Evolutionary conservation across 768 basidiomycete genomes (phyloP), one percentile per base, ranked within the genome.

Genomic region (Lentinula boryana): DNA sequence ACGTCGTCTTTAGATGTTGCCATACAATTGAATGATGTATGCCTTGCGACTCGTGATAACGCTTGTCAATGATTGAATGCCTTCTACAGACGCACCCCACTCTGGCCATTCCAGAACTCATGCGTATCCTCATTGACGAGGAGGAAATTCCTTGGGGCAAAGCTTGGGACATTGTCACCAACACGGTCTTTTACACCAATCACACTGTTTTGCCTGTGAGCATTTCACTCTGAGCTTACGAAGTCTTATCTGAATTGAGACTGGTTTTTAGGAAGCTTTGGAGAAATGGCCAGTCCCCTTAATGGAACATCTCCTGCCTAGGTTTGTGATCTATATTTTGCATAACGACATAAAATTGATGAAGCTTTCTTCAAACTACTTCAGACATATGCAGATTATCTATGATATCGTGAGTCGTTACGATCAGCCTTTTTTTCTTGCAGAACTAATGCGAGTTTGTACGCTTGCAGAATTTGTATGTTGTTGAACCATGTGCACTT

Each of bases 141-240:
- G 96, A 98, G 71, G 92, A 95, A 38, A 68, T 95, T 18, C 66
- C 76, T 1, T 99, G 94, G 91, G 84, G 85, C 63, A 66, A 73
- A 15, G 95, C 97, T 4, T 99, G 97, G 97, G 72, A 79, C 23
- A 93, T 98, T 66, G 86, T 89, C 49, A 92, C 86, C 56, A 88
- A 88, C 69, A 93, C 91, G 2, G 95, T 97, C 78, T 94, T 91
- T 74, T 98, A 94, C 77, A 98, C 95, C 9, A 97, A 96, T 71
- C 95, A 94, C 73, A 94, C 92, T 7, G 95, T 98, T 33, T 78
- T 97, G 33, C 91, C 93, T 23, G 93, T 89, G 43, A 67, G 84
- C 80, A 66, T 36, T 36, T 13, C 43, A 27, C 31, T 4, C 5
- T 49, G 15, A 16, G 16, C 40, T 35, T 21, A 27, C 10, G 23